Conservation (phyloP, 176 grass and related monocot genomes). For the Rhynchospora tenuis region DNA sequence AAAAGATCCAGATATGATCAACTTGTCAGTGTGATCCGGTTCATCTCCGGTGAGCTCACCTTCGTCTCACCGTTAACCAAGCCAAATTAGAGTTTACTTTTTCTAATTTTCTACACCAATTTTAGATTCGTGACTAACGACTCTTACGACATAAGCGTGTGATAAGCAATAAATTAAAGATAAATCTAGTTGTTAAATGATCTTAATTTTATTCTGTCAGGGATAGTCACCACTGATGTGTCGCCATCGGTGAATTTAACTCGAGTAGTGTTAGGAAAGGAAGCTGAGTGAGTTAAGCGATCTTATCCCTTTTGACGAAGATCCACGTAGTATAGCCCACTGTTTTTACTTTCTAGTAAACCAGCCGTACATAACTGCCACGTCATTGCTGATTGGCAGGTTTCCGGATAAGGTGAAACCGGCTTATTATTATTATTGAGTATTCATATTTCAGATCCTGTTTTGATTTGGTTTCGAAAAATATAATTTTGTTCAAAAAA, state of each 20-base stretch:
- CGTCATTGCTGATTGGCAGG: not conserved
- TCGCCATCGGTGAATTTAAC: not conserved
- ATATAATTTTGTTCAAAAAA: too few species aligned
- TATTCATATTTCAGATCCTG: not conserved
- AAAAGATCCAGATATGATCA: too few species aligned
- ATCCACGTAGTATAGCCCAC: slow-evolving; percentile 2
- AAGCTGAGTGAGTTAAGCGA: not conserved
- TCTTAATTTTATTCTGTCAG: too few species aligned
- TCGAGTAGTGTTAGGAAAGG: not conserved
- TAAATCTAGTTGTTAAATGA: too few species aligned
- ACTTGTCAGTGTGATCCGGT: not conserved
- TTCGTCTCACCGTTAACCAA: not conserved
- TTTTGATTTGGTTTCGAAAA: too few species aligned
- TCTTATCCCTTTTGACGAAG: slow-evolving; percentile 6
- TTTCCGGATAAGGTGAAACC: not conserved
- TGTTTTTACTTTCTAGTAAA: not conserved
- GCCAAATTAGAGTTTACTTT: not conserved
- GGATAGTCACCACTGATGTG: not conserved
- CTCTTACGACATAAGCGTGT: not conserved
- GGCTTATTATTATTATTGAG: not conserved
- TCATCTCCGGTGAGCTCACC: not conserved
- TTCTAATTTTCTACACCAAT: not conserved
- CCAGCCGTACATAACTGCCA: not conserved
- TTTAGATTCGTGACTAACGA: not conserved
- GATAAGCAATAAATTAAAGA: too few species aligned